A percentile compares a stretch with the other conserved stretches of the same genome.
Evolutionary conservation across 2,329 filamentous ascomycete genomes (phyloP).

Genomic region (Colletotrichum tamarilloi): DNA sequence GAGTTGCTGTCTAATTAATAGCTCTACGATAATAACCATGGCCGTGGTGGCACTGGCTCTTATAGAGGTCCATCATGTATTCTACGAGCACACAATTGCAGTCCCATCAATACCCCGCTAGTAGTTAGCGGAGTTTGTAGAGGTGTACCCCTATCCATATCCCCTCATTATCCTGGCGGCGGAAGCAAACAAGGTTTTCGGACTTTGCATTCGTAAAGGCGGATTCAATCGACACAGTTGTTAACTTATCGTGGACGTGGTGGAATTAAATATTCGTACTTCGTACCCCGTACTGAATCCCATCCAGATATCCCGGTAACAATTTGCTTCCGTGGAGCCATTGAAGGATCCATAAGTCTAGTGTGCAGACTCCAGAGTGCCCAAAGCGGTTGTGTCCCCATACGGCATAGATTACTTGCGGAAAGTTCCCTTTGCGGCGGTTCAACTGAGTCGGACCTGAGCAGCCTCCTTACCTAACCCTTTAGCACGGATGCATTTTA

Average conservation of each 20-base stretch:
- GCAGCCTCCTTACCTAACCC: constrained; percentile 21
- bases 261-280: not conserved
- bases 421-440: constrained; percentile 15
- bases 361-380: not conserved
- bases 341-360: not conserved
- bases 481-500: constrained; percentile 19
- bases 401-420: constrained; percentile 9
- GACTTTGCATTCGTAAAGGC: not conserved
- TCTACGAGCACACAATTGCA: no score
- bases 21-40: no score
- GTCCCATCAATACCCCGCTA: no score
- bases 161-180: not conserved
- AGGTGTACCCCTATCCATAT: not conserved
- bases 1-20: not conserved
- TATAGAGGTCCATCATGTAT: no score
- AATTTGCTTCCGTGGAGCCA: constrained; percentile 13
- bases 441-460: not conserved
- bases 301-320: not conserved
- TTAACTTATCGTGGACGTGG: not conserved
- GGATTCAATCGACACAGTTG: not conserved
- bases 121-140: no score
- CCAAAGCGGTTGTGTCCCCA: not conserved
- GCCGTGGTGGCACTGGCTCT: no score
- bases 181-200: not conserved
- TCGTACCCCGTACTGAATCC: no score